These are phyloP conservation scores for Quercus robur DNA, from an alignment of 306 rosid genomes.

Conservation along the genomic window DNA sequence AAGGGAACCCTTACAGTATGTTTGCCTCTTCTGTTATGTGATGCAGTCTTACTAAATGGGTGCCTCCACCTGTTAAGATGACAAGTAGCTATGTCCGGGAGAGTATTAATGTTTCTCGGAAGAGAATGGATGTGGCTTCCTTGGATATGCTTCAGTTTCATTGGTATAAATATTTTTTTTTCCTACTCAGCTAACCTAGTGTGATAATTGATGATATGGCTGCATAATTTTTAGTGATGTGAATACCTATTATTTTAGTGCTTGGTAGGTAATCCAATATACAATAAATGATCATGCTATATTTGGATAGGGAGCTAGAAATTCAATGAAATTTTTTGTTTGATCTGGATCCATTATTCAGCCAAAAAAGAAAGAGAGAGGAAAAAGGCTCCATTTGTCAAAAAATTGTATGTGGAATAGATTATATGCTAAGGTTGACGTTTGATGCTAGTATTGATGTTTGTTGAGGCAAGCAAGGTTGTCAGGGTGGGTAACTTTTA, in stretches of 20 bases:
- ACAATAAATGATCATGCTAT: background rate
- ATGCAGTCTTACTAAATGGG: slow-evolving; percentile 96
- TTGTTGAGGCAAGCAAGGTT: background rate
- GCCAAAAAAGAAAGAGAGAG: background rate
- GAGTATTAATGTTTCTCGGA: slow-evolving; percentile 74
- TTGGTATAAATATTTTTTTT: slow-evolving; percentile 44
- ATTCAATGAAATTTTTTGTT: background rate
- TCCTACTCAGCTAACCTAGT: background rate
- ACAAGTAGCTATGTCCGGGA: slow-evolving; percentile 82
- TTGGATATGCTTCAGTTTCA: slow-evolving; percentile 99
- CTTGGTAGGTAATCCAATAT: background rate
- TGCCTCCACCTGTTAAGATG: slow-evolving; percentile 98
- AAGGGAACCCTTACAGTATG: slow-evolving; percentile 4
- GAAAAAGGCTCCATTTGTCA: background rate
- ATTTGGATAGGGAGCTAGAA: background rate
- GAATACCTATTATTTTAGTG: background rate
- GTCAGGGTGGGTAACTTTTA: background rate
- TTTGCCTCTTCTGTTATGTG: slow-evolving; percentile 24
- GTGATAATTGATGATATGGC: background rate
- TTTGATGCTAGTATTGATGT: background rate
- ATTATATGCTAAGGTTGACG: background rate
- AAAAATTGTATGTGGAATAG: background rate
- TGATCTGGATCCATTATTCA: background rate
- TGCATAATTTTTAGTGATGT: background rate
- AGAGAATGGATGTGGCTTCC: slow-evolving; percentile 93